Conservation (phyloP, 345 rosid species). For the Streptanthus diversifolius region DNA sequence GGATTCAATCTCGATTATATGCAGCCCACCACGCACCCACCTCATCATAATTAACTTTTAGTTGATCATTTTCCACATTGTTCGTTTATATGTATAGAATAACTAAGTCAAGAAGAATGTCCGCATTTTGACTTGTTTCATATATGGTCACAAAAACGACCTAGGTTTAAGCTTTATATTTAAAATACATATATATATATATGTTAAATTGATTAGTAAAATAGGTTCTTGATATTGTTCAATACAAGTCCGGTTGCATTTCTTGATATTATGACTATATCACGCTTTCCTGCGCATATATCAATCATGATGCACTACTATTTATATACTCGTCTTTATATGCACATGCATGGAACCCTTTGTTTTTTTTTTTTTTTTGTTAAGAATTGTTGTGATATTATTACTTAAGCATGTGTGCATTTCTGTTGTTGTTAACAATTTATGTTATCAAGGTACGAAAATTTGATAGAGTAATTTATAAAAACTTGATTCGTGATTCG, state of each 20-base stretch:
- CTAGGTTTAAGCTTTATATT: conserved; percentile 1
- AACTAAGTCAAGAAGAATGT: conserved; percentile 7
- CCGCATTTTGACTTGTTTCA: neutral
- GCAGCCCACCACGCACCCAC: conserved; percentile 77
- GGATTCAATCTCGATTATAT: conserved; percentile 65
- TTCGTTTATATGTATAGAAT: conserved; percentile 6
- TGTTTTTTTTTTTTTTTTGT: neutral
- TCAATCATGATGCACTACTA: neutral
- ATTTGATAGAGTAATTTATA: neutral
- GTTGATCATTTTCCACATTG: neutral
- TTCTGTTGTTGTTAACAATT: neutral
- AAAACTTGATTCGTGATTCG: neutral
- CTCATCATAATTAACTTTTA: conserved; percentile 56
- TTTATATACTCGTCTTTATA: conserved; percentile 3
- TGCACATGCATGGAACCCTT: neutral
- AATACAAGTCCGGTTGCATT: neutral
- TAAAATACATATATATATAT: neutral
- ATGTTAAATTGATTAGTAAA: conserved; percentile 6
- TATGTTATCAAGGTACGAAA: neutral
- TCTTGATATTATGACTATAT: conserved; percentile 2
- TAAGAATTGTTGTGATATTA: neutral
- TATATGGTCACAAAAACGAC: conserved; percentile 10
- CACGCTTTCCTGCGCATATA: conserved; percentile 6
- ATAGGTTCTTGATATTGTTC: neutral
- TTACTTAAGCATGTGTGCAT: neutral